Evolutionary conservation across 176 grass and related monocot species (phyloP), one percentile per base, ranked within the genome.

Genomic region (Juncus effusus): DNA sequence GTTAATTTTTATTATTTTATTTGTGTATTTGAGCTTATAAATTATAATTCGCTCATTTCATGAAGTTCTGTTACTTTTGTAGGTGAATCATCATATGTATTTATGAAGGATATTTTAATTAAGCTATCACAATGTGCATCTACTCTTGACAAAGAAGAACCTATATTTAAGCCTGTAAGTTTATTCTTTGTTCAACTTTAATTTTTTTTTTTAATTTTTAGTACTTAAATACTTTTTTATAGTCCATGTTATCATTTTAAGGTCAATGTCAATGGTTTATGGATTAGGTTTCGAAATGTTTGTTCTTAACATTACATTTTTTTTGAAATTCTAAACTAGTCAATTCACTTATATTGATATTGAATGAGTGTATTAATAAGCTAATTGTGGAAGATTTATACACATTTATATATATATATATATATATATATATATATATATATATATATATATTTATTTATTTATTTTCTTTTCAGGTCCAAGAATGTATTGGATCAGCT

Each of bases 91-190:
- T 91, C 93, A 59, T 83, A 72, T 54, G 16, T 75, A 47, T 86
- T 86, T 78, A 97, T 89, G 88, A 97, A 91, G 84, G 80, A 92
- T 4, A 77, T 91, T 64, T 55, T 91, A 61, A 79, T 97, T 81
- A 86, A 79, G 62, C 69, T 97, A 47, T 71, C 93, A 41, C 65
- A 77, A 16, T 64, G 61, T 37, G 64, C 69, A 15, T 53, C 47
- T 13, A 80, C 73, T 79, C 51, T 79, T 56, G 70, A 89, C 53
- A 83, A 76, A 76, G 79, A 83, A 56, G 62, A 51, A 13, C 51
- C 77, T 47, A 56, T 70, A 10, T 13, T 62, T 40, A 83, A 64
- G 38, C 78, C 71, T 79, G 93, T 96, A 80, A 96, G 88, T 77
- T 70, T 62, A 62, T 64, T 40, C 69, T 53, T 59, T 2, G 15